These are phyloP conservation scores for Juglanconis juglandina DNA, from an alignment of 2,329 filamentous ascomycete genomes.

Conservation along the genomic window DNA sequence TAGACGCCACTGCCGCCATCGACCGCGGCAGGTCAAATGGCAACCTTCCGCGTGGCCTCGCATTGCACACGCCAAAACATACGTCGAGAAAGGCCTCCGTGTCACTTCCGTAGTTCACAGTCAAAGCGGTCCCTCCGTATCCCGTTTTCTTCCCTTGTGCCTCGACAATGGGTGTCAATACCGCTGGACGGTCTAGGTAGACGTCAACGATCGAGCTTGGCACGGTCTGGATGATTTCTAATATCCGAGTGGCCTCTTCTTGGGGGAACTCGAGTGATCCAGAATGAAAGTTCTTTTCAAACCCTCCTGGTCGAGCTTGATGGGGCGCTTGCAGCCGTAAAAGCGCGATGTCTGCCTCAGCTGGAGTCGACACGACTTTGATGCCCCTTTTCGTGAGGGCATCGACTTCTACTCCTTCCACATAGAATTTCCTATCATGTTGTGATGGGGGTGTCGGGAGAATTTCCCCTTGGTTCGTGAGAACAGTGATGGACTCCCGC, in stretches of 20 bases:
- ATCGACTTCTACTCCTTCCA: slow-evolving; percentile 22
- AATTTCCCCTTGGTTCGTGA: slow-evolving; percentile 20
- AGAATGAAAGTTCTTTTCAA: slow-evolving; percentile 36
- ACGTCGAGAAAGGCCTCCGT: slow-evolving; percentile 42
- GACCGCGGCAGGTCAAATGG: slow-evolving; percentile 44
- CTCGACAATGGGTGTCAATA: slow-evolving; percentile 40
- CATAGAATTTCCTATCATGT: slow-evolving; percentile 14
- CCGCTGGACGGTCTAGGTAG: slow-evolving; percentile 40
- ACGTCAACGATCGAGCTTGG: slow-evolving; percentile 41
- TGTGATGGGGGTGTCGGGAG: neutral
- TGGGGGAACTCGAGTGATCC: slow-evolving; percentile 38
- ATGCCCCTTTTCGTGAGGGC: slow-evolving; percentile 24
- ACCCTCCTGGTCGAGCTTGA: slow-evolving; percentile 38
- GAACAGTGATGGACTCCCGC: slow-evolving; percentile 24
- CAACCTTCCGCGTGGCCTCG: slow-evolving; percentile 35
- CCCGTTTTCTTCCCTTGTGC: neutral
- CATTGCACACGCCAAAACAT: slow-evolving; percentile 31
- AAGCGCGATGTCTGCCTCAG: slow-evolving; percentile 39
- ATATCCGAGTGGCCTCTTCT: slow-evolving; percentile 35
- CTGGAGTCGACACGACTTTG: slow-evolving; percentile 30
- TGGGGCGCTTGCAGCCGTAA: slow-evolving; percentile 37
- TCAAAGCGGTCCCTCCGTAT: slow-evolving; percentile 30
- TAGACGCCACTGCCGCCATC: slow-evolving; percentile 34
- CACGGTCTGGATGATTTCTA: slow-evolving; percentile 32
- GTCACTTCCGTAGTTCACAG: slow-evolving; percentile 38